phyloP scores from a whole-genome alignment of 139 green algal species.

The Picocystis salinarum region DNA sequence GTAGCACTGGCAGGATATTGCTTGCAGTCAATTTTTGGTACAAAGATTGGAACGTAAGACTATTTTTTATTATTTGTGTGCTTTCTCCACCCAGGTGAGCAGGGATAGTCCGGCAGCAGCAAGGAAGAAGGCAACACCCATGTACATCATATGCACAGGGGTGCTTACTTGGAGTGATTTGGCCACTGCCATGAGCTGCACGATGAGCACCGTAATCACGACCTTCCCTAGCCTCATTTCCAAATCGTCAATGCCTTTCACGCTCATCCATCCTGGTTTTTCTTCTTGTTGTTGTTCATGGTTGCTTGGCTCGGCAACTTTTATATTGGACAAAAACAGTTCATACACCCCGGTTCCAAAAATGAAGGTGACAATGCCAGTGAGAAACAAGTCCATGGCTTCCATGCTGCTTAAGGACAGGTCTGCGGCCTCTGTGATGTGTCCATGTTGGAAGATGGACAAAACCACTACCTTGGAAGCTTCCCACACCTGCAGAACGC shows the following conservation, averaged over 20 bases:
- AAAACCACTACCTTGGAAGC: too few relatives aligned
- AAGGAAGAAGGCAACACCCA: conserved; percentile 1
- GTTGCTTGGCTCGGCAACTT: not conserved
- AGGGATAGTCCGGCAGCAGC: not conserved
- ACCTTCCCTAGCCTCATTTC: conserved; percentile 4
- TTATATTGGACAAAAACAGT: conserved; percentile 1
- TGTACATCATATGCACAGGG: not conserved
- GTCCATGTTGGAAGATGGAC: too few relatives aligned
- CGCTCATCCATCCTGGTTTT: not conserved
- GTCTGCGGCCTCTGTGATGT: not conserved
- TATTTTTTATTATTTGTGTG: too few relatives aligned
- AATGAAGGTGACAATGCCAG: conserved; percentile 3
- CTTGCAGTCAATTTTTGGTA: too few relatives aligned
- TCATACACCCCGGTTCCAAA: conserved; percentile 3
- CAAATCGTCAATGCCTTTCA: not conserved
- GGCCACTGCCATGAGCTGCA: not conserved
- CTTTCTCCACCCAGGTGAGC: not conserved
- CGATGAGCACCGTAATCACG: conserved; percentile 1
- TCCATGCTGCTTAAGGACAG: not conserved
- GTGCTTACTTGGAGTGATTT: not conserved
- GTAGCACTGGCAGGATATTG: too few relatives aligned
- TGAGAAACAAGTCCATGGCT: conserved; percentile 1
- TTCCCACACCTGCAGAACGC: too few relatives aligned
- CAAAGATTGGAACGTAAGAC: too few relatives aligned
- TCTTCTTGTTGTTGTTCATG: not conserved